Conservation (phyloP, 2,329 filamentous ascomycete genomes). For the Diaporthe batatas region DNA sequence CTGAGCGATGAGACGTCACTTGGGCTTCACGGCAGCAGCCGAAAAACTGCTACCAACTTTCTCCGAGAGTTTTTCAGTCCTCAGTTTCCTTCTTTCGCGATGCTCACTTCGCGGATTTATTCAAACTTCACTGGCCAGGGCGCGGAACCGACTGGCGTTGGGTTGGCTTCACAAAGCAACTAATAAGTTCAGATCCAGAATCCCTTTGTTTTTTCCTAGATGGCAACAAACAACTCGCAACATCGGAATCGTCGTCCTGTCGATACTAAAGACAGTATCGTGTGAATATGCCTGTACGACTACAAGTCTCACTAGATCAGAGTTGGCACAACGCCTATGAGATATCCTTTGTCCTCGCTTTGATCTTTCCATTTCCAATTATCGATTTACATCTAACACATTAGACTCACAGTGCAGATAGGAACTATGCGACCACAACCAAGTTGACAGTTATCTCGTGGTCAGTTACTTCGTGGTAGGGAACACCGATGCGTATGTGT, state of each 20-base stretch:
- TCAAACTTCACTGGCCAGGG: no score
- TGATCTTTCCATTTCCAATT: background rate
- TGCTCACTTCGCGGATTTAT: background rate
- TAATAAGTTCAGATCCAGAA: background rate
- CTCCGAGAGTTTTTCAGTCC: background rate
- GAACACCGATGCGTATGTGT: background rate
- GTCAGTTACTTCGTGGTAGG: background rate
- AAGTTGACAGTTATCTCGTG: background rate
- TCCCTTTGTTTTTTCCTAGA: background rate
- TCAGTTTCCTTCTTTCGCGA: no score
- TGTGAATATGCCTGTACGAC: background rate
- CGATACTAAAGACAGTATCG: no score
- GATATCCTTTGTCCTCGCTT: background rate
- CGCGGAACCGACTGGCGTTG: background rate
- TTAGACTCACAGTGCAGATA: no score
- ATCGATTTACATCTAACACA: no score
- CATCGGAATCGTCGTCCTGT: background rate
- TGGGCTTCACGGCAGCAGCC: background rate
- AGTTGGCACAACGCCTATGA: no score
- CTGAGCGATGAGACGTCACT: no score
- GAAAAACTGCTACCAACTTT: background rate
- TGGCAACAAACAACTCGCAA: background rate
- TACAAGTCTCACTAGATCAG: background rate
- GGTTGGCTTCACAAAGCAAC: no score
- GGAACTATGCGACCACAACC: background rate